Conservation (phyloP, 106 monocot genomes). For the Xerophyta viscosa region DNA sequence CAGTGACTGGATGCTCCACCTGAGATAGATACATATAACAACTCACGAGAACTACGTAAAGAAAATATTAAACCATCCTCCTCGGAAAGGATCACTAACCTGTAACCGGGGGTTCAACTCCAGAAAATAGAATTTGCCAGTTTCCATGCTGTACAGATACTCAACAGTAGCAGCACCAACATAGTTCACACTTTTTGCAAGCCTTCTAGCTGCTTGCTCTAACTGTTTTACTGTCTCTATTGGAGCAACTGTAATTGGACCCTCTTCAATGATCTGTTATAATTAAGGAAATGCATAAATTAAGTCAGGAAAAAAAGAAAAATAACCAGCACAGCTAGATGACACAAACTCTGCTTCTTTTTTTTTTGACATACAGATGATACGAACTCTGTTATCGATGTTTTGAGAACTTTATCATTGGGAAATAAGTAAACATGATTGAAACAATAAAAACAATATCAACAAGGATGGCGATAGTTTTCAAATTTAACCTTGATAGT, state of each 20-base stretch:
- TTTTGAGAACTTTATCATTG: too few species aligned
- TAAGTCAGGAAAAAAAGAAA: background rate
- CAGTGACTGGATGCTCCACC: conserved; percentile 99
- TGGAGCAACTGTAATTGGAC: conserved; percentile 93
- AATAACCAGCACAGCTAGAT: background rate
- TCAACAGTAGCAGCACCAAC: conserved; percentile 99
- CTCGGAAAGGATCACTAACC: conserved; percentile 26
- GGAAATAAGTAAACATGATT: too few species aligned
- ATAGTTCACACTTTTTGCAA: conserved; percentile 88
- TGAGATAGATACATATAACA: conserved; percentile 17
- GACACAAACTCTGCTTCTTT: background rate
- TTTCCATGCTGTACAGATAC: conserved; percentile 98
- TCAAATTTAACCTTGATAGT: too few species aligned
- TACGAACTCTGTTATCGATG: too few species aligned
- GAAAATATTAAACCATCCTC: background rate
- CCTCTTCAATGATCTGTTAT: conserved; percentile 95
- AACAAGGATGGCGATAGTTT: too few species aligned
- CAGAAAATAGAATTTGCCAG: conserved; percentile 94
- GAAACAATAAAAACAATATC: too few species aligned
- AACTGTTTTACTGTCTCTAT: conserved; percentile 64
- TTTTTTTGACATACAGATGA: too few species aligned
- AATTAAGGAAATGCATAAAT: background rate
- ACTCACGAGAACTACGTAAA: background rate
- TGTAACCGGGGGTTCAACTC: conserved; percentile 96
- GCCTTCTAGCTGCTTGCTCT: conserved; percentile 94